phyloP scores from a whole-genome alignment of 2,329 filamentous ascomycete genomes.

The Paraphoma chrysanthemicola region DNA sequence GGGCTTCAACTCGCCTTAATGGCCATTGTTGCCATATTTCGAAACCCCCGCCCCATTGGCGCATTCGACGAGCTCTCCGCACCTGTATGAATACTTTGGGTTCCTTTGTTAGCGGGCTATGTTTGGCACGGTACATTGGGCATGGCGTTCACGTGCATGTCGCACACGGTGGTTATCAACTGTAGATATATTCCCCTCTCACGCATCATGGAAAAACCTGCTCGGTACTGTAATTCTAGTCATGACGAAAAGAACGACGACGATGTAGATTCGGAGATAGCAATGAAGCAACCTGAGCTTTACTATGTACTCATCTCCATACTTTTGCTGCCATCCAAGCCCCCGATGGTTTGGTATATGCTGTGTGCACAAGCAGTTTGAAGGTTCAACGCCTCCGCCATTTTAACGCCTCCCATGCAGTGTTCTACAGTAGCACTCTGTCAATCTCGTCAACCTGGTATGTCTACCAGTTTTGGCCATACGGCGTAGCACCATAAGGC shows the following conservation, averaged over 20 bases:
- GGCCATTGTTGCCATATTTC: neutral
- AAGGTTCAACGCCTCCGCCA: constrained; percentile 10
- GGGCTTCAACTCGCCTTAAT: neutral
- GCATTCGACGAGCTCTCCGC: constrained; percentile 1
- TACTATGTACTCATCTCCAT: neutral
- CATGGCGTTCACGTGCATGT: constrained; percentile 22
- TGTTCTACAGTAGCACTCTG: constrained; percentile 20
- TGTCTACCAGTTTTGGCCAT: constrained; percentile 53
- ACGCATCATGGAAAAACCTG: constrained; percentile 25
- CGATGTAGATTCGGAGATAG: constrained; percentile 7
- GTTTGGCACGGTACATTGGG: constrained; percentile 18
- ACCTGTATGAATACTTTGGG: constrained; percentile 29
- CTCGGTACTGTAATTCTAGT: constrained; percentile 31
- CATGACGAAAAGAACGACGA: constrained; percentile 16
- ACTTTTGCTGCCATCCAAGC: neutral
- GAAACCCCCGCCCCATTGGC: neutral
- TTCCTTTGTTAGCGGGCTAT: constrained; percentile 4
- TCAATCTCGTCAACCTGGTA: neutral
- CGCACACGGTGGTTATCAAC: neutral
- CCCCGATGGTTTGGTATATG: neutral
- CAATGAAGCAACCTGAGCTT: constrained; percentile 8
- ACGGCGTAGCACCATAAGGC: constrained; percentile 67
- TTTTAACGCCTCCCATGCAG: constrained; percentile 39
- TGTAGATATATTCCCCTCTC: constrained; percentile 44
- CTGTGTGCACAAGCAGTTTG: neutral